Evolutionary conservation across 768 basidiomycete species (phyloP).

Genomic region (Suillus paluster): DNA sequence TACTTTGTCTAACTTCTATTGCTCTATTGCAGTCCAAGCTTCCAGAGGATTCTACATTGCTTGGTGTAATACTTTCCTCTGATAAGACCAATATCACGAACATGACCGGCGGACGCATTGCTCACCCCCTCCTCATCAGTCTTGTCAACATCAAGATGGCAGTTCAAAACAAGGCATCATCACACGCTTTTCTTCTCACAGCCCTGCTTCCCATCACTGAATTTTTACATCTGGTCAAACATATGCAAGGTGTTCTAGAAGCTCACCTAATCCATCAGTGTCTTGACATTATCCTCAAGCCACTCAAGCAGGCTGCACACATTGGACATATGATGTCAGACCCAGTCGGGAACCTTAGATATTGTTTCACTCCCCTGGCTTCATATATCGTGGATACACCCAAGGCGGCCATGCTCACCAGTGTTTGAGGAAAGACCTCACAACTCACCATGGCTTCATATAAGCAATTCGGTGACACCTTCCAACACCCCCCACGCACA

Average conservation of each 20-base stretch:
- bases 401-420: slow-evolving; percentile 32
- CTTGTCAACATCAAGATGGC: slow-evolving; percentile 9
- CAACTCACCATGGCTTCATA: slow-evolving; percentile 35
- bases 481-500: slow-evolving; percentile 29
- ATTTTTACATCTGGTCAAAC: slow-evolving; percentile 18
- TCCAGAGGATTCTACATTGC: slow-evolving; percentile 30
- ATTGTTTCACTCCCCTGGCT: slow-evolving; percentile 33
- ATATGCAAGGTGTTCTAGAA: slow-evolving; percentile 15
- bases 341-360: slow-evolving; percentile 24
- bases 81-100: slow-evolving; percentile 26
- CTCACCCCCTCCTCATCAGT: slow-evolving; percentile 7
- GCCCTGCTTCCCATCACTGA: slow-evolving; percentile 22
- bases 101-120: slow-evolving; percentile 15
- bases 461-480: slow-evolving; percentile 35
- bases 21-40: slow-evolving; percentile 20
- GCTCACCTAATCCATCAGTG: slow-evolving; percentile 23
- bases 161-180: slow-evolving; percentile 18
- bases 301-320: slow-evolving; percentile 19
- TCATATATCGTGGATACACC: slow-evolving; percentile 38
- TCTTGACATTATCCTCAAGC: slow-evolving; percentile 21
- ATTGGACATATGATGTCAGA: slow-evolving; percentile 25
- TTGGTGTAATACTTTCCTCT: slow-evolving; percentile 22
- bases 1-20: slow-evolving; percentile 7
- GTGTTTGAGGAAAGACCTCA: slow-evolving; percentile 36
- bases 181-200: slow-evolving; percentile 20